phyloP scores from a whole-genome alignment of 345 rosid genomes.

The Camelina sativa region DNA sequence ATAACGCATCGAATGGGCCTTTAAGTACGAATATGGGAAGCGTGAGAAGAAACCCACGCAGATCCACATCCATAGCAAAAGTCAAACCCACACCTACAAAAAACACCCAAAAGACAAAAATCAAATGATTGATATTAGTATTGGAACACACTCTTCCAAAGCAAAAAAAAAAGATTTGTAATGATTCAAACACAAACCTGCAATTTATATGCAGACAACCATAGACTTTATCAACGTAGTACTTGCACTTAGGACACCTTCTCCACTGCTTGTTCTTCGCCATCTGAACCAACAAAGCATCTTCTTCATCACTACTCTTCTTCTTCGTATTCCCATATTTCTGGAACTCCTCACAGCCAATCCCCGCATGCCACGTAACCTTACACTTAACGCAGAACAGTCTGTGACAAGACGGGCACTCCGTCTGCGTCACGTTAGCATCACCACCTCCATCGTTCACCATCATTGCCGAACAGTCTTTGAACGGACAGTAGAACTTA shows the following conservation, averaged over 20 bases:
- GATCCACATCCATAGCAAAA: constrained; percentile 57
- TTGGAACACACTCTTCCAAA: too few relatives aligned
- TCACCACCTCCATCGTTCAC: constrained; percentile 44
- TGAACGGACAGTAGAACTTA: constrained; percentile 71
- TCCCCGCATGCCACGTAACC: constrained; percentile 36
- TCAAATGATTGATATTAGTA: too few relatives aligned
- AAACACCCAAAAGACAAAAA: not conserved
- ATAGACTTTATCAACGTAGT: constrained; percentile 46
- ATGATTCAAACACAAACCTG: constrained; percentile 41
- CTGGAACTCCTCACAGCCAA: constrained; percentile 49
- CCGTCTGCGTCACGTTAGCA: constrained; percentile 52
- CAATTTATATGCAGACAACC: constrained; percentile 55
- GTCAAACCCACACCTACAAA: constrained; percentile 46
- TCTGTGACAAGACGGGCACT: constrained; percentile 71
- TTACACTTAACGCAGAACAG: constrained; percentile 33
- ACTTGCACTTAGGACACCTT: constrained; percentile 50
- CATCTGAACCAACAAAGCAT: constrained; percentile 49
- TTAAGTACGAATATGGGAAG: constrained; percentile 5
- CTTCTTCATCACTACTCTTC: constrained; percentile 41
- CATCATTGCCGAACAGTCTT: constrained; percentile 67
- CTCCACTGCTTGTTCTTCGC: constrained; percentile 55
- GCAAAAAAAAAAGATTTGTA: not conserved
- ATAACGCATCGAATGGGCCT: not conserved
- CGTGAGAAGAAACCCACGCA: constrained; percentile 32
- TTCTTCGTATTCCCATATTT: constrained; percentile 39